Conservation (phyloP, 257 asterid species). For the Lycium barbarum region DNA sequence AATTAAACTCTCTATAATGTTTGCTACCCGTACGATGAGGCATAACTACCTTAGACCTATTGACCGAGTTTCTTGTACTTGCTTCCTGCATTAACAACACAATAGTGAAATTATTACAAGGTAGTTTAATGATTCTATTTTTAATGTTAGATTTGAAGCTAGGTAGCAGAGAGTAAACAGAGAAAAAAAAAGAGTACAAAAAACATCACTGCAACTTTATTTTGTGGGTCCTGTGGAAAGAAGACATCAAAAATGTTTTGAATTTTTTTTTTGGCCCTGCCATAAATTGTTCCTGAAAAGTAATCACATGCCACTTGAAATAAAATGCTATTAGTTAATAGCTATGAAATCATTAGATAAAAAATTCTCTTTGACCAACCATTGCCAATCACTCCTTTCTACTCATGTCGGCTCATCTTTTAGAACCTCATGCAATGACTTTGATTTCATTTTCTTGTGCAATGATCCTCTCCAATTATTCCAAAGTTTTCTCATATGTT, state of each 20-base stretch:
- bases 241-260: not conserved
- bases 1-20: not conserved
- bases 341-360: not conserved
- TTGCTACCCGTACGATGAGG: not conserved
- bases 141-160: not conserved
- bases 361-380: not conserved
- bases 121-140: not conserved
- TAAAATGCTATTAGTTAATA: not conserved
- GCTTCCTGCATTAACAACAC: not conserved
- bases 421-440: not conserved
- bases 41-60: not conserved
- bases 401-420: not conserved
- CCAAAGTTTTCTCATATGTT: not conserved
- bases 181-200: no score
- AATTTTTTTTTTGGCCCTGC: no score
- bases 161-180: not conserved
- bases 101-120: not conserved
- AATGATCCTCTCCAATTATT: not conserved
- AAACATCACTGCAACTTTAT: not conserved
- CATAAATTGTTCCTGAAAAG: no score
- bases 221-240: not conserved
- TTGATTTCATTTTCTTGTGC: not conserved
- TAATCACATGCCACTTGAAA: no score
- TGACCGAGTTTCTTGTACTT: not conserved
- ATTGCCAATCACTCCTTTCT: not conserved